Conservation (phyloP, 345 rosid species). For the Raphanus sativus region DNA sequence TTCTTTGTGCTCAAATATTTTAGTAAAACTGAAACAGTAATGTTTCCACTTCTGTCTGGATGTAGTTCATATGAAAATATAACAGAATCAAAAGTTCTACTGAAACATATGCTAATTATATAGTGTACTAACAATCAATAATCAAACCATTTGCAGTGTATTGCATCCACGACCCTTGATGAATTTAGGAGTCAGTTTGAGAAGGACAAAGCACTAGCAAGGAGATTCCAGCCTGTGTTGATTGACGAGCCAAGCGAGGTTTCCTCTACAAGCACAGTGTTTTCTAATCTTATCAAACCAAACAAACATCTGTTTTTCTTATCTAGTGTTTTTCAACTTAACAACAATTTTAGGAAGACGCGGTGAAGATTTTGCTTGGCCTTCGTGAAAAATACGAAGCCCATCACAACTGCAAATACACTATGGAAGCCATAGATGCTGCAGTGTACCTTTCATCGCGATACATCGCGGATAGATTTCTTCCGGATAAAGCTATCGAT, state of each 20-base stretch:
- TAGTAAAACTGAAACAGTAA: not conserved
- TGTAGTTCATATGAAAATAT: constrained; percentile 1
- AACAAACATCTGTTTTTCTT: constrained; percentile 17
- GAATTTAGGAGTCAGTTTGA: constrained; percentile 87
- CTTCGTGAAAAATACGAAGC: constrained; percentile 86
- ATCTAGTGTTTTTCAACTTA: constrained; percentile 18
- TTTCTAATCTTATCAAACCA: constrained; percentile 11
- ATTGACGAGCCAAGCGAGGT: constrained; percentile 95
- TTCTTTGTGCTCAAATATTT: constrained; percentile 10
- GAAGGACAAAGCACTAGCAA: constrained; percentile 91
- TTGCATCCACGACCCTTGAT: constrained; percentile 89
- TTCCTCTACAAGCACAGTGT: constrained; percentile 16
- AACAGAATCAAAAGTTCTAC: constrained; percentile 5
- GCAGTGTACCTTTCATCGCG: constrained; percentile 86
- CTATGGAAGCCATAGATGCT: constrained; percentile 84
- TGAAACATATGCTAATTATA: constrained; percentile 8
- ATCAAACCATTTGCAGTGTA: constrained; percentile 65
- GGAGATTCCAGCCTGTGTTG: constrained; percentile 92
- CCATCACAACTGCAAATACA: constrained; percentile 83
- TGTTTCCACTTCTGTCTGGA: constrained; percentile 7
- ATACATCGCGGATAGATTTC: constrained; percentile 87
- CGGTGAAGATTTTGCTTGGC: constrained; percentile 80
- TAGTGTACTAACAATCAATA: constrained; percentile 8
- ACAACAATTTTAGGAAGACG: constrained; percentile 71
- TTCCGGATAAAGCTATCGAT: constrained; percentile 99